These are phyloP conservation scores for Neurospora sp. DNA, from an alignment of 2,329 filamentous ascomycete species.

Conservation along the genomic window DNA sequence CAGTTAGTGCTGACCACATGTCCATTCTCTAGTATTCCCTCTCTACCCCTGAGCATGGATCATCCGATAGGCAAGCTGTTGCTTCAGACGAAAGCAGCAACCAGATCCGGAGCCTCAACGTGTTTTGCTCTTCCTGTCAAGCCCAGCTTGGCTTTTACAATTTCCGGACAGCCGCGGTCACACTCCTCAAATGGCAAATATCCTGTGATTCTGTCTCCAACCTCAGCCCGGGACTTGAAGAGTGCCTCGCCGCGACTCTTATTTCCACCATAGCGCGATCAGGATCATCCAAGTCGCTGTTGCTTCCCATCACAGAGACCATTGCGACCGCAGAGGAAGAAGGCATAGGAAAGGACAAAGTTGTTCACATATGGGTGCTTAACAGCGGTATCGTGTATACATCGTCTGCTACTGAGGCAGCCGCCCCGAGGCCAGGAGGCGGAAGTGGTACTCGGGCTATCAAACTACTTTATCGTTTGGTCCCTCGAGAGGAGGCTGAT, in stretches of 20 bases:
- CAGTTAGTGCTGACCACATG: constrained; percentile 14
- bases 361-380: constrained; percentile 44
- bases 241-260: constrained; percentile 44
- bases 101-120: constrained; percentile 22
- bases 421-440: background rate
- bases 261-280: constrained; percentile 44
- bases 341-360: constrained; percentile 4
- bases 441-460: constrained; percentile 27
- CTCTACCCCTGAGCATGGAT: constrained; percentile 21
- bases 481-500: constrained; percentile 34
- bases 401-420: constrained; percentile 25
- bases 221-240: constrained; percentile 29
- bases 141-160: constrained; percentile 38
- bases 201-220: constrained; percentile 25
- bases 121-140: constrained; percentile 37
- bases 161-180: constrained; percentile 33
- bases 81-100: constrained; percentile 6
- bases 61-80: constrained; percentile 18
- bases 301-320: constrained; percentile 29
- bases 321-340: background rate
- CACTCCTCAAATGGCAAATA: constrained; percentile 49
- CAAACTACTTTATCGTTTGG: constrained; percentile 42
- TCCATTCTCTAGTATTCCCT: constrained; percentile 27
- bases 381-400: constrained; percentile 45
- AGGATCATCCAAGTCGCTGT: constrained; percentile 45